Base-by-base conservation (phyloP, 2,329 filamentous ascomycete genomes). In the Fusarium brevicatenulatum region DNA sequence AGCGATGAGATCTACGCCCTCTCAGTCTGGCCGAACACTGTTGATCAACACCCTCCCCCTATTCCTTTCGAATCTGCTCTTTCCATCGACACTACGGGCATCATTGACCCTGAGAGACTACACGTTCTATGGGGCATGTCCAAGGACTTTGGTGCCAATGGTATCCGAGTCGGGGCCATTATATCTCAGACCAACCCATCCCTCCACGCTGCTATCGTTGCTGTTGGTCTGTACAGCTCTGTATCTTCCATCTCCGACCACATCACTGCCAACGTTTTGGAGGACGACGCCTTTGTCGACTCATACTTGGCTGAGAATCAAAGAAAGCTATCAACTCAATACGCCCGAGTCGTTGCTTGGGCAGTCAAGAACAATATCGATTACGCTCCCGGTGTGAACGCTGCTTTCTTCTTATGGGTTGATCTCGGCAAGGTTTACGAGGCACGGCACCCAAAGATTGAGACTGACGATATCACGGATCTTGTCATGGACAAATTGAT, bases 111-210 rank as follows among this genome's bases (percentile, higher is more conserved):
- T 2, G 70, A 77, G 12, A 81, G 85, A 4, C 80, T 91, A 0
- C 89, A 91, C 76, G 84, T 88, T 3, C 77, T 88, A 28, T 84
- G 85, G 78, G 82, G 83, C 30, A 80, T 83, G 73, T 82, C 80
- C 56, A 85, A 87, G 72, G 88, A 89, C 76, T 91, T 90, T 77
- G 86, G 87, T 30, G 85, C 86, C 25, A 89, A 88, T 46, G 89
- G 89, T 1, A 78, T 90, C 12, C 84, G 88, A 2, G 69, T 89
- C 8, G 88, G 88, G 1, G 82, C 80, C 23, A 78, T 89, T n/a
- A 80, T 88, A 28, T 86, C 85, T 9, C 86, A 86, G 60, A 76
- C 80, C 37, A 88, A 86, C 63, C 55, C 72, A 5, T 71, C 77
- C 1, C 72, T 88, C 1, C 81, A 83, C 47, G 66, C 70, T 4